A percentile compares a stretch with the other conserved stretches of the same genome.
Conservation (phyloP, 2,329 filamentous ascomycete genomes). For the Paecilomyces variotii region DNA sequence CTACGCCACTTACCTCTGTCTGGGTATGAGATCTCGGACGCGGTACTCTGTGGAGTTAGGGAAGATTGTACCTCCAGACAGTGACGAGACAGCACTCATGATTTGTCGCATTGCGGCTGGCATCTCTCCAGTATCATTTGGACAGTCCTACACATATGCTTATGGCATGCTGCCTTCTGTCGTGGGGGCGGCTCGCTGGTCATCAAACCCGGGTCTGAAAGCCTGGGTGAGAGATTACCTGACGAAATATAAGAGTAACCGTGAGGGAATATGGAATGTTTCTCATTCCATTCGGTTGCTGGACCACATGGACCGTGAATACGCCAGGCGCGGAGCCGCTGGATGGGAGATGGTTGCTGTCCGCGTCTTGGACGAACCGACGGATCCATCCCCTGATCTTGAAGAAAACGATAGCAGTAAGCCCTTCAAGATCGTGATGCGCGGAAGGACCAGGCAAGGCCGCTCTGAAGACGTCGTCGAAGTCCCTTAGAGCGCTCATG, state of each 20-base stretch:
- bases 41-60: constrained; percentile 3
- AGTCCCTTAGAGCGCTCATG: background rate
- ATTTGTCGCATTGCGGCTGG: constrained; percentile 8
- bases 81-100: constrained; percentile 5
- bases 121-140: constrained; percentile 4
- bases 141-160: constrained; percentile 6
- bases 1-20: constrained; percentile 9
- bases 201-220: constrained; percentile 5
- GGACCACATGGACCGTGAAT: constrained; percentile 2
- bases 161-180: constrained; percentile 9
- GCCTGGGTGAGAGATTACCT: constrained; percentile 6
- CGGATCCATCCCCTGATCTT: constrained; percentile 1
- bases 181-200: constrained; percentile 9
- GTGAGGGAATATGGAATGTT: constrained; percentile 8
- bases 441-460: background rate
- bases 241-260: constrained; percentile 1
- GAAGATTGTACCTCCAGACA: constrained; percentile 5
- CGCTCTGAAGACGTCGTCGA: background rate
- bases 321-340: background rate
- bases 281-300: constrained; percentile 3
- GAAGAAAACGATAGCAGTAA: constrained; percentile 2
- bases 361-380: constrained; percentile 2
- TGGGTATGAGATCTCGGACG: constrained; percentile 6
- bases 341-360: constrained; percentile 1
- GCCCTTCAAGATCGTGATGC: constrained; percentile 3